Percentiles rank a stretch among this genome's conserved stretches.
These are phyloP conservation scores for Saxophila tyrrhenica DNA, from an alignment of 495 filamentous ascomycete genomes.

Conservation along the genomic window DNA sequence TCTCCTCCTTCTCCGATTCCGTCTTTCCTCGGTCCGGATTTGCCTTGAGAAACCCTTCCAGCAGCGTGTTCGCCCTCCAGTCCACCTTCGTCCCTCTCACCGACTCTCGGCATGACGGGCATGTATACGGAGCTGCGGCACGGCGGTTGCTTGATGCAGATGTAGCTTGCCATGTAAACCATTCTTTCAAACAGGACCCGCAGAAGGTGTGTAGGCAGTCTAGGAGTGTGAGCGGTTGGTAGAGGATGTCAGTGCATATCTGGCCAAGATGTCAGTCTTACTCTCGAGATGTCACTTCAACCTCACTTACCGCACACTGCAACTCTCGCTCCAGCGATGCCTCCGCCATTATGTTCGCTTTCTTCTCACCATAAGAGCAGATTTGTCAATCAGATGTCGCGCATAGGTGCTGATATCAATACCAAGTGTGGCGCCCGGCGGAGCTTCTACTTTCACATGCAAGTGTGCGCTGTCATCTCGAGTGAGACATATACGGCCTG, in stretches of 20 bases:
- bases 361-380: too few species aligned
- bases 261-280: slow-evolving; percentile 29
- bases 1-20: slow-evolving; percentile 57
- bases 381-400: too few species aligned
- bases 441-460: too few species aligned
- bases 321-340: slow-evolving; percentile 64
- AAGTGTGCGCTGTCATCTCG: too few species aligned
- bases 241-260: slow-evolving; percentile 96
- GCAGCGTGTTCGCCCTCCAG: slow-evolving; percentile 67
- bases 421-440: too few species aligned
- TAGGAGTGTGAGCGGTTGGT: slow-evolving; percentile 88
- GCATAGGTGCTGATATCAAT: too few species aligned
- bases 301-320: slow-evolving; percentile 69
- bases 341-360: too few species aligned
- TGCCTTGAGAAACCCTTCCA: slow-evolving; percentile 66
- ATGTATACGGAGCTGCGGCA: slow-evolving; percentile 57
- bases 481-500: too few species aligned
- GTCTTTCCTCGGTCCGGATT: slow-evolving; percentile 61
- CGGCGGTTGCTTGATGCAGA: slow-evolving; percentile 31
- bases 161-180: slow-evolving; percentile 62
- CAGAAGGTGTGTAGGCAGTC: slow-evolving; percentile 98
- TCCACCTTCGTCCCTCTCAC: slow-evolving; percentile 77
- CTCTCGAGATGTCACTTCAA: slow-evolving; percentile 10
- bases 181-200: slow-evolving; percentile 85
- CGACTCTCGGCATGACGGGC: slow-evolving; percentile 78